Evolutionary conservation across 1,284 basidiomycete genomes (phyloP), one percentile per base, ranked within the genome.

Genomic region (Ganoderma resinaceum): DNA sequence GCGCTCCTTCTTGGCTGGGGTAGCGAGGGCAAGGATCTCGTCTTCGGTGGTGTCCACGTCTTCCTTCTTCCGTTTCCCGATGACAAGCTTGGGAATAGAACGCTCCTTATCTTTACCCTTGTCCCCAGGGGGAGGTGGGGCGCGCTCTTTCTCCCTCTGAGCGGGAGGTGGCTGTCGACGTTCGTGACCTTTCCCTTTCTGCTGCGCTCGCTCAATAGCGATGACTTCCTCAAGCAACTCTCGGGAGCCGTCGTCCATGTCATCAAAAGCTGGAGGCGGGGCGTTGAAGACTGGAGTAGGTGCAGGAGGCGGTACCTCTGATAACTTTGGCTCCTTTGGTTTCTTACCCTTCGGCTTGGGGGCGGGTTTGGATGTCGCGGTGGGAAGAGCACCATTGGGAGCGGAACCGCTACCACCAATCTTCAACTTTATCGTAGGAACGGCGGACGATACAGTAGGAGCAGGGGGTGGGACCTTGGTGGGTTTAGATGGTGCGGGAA

Each of bases 191-290:
- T 76, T 76, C 35, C 75, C 73, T 73, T 83, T 81, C 78, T 85
- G 83, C 76, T 89, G 86, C 78, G 90, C 89, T 67, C 86, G 84
- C 78, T 94, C 92, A 58, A 94, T 91, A 9, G 92, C 92, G 63
- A 94, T 86, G 40, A 94, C 91, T 76, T 94, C 92, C 76, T 93
- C 91, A 3, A 93, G 81, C 55, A 94, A 82, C 75, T 94, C 92
- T 70, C 91, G 87, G 31, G 90, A 91, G 14, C 90, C 91, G 77
- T 93, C 92, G 72, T 93, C 91, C 57, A 91, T 86, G 74, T 68
- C 71, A 33, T 70, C 71, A 42, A 66, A 66, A 0, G 59, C 31
- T 42, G 65, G 58, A 31, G 57, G 38, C 29, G 14, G 29, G 12
- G 52, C 52, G 46, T n/a, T 11, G 46, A 26, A 23, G 52, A 31